A percentile compares a stretch with the other conserved stretches of the same genome.
phyloP scores from a whole-genome alignment of 2,329 filamentous ascomycete species.

The Piedraia hortae region DNA sequence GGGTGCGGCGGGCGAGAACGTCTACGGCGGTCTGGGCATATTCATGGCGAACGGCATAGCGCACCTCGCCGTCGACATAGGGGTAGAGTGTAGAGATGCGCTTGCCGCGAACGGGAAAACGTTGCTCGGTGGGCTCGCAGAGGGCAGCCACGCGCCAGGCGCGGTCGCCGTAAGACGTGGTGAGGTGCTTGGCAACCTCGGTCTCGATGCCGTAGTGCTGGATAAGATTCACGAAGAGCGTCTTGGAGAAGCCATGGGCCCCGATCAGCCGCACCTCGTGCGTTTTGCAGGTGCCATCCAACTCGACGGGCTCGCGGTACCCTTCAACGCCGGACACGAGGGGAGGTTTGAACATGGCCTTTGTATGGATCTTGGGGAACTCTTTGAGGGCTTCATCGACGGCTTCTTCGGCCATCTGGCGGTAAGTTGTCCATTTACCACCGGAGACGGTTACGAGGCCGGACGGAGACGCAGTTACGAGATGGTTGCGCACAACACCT shows the following conservation, averaged over 20 bases:
- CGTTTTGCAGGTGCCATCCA: conserved; percentile 56
- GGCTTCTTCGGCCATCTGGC: conserved; percentile 76
- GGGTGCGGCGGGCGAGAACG: conserved; percentile 57
- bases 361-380: conserved; percentile 31
- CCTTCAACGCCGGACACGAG: conserved; percentile 41
- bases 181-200: conserved; percentile 71
- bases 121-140: conserved; percentile 44
- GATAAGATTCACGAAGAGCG: conserved; percentile 82
- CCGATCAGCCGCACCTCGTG: conserved; percentile 58
- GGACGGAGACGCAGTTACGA: conserved; percentile 52
- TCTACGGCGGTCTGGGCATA: conserved; percentile 80
- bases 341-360: conserved; percentile 26
- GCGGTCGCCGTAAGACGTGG: conserved; percentile 67
- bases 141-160: conserved; percentile 74
- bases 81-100: conserved; percentile 61
- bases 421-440: conserved; percentile 82
- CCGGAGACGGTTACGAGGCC: conserved; percentile 65
- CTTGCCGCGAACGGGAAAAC: conserved; percentile 61
- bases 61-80: conserved; percentile 74
- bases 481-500: conserved; percentile 64
- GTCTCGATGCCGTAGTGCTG: conserved; percentile 83
- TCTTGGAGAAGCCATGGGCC: conserved; percentile 67
- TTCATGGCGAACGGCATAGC: conserved; percentile 68
- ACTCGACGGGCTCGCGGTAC: conserved; percentile 40
- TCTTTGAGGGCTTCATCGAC: conserved; percentile 51